These are phyloP conservation scores for Tricharina praecox DNA, from an alignment of 495 filamentous ascomycete species.

Conservation along the genomic window DNA sequence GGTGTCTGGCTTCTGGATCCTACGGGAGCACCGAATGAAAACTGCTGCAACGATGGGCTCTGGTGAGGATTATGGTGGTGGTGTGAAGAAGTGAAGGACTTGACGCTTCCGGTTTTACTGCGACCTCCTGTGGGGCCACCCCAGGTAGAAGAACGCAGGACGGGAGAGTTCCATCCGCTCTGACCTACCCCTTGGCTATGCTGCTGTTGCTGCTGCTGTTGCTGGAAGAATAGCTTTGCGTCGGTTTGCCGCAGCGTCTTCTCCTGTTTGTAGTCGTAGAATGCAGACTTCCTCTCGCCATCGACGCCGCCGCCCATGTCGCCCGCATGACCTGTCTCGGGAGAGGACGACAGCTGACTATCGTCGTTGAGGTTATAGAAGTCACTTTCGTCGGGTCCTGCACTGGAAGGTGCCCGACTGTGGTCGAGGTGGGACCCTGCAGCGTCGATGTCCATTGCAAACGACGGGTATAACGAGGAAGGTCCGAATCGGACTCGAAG, in stretches of 20 bases:
- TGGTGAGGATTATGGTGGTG: slow-evolving; percentile 24
- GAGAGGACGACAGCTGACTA: neutral
- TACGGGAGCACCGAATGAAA: neutral
- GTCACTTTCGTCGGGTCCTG: slow-evolving; percentile 15
- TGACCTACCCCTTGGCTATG: slow-evolving; percentile 14
- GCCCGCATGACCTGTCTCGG: neutral
- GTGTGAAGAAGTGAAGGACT: slow-evolving; percentile 27
- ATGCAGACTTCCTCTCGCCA: slow-evolving; percentile 23
- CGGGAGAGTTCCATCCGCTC: slow-evolving; percentile 35
- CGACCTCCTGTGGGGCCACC: slow-evolving; percentile 27
- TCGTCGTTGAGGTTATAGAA: slow-evolving; percentile 3
- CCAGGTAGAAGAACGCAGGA: slow-evolving; percentile 36
- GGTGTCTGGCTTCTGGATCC: neutral
- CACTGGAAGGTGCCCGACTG: neutral
- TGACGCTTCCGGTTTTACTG: slow-evolving; percentile 30
- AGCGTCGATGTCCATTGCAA: neutral
- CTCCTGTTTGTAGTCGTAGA: slow-evolving; percentile 36
- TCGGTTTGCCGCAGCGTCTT: slow-evolving; percentile 81
- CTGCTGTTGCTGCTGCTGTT: slow-evolving; percentile 55
- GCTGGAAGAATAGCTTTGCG: slow-evolving; percentile 86
- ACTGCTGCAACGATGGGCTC: neutral
- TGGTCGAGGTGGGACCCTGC: neutral
- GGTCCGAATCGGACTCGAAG: no score
- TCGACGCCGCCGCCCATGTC: slow-evolving; percentile 1
- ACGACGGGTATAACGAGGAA: no score